These are phyloP conservation scores for Capsicum pubescens DNA, from an alignment of 257 asterid genomes.

Conservation along the genomic window DNA sequence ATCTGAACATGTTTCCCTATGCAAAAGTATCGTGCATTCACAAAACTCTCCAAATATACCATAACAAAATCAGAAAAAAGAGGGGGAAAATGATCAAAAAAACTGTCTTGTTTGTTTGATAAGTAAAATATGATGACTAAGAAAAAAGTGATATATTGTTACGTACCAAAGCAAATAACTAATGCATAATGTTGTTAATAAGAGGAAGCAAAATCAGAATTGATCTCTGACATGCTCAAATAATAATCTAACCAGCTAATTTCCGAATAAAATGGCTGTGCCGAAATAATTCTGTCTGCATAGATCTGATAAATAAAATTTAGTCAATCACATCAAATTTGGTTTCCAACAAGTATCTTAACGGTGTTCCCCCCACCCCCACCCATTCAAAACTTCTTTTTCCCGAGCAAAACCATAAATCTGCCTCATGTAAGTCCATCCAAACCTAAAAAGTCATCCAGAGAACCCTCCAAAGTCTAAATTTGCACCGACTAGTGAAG, in stretches of 20 bases:
- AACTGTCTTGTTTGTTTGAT: not conserved
- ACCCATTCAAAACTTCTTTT: not conserved
- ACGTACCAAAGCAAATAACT: slow-evolving; percentile 17
- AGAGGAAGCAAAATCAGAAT: slow-evolving; percentile 2
- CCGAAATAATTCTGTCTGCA: not conserved
- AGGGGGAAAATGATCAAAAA: not conserved
- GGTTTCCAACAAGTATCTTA: not conserved
- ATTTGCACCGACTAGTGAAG: slow-evolving; percentile 18
- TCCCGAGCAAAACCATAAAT: not conserved
- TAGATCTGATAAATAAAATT: not conserved
- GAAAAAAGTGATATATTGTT: not conserved
- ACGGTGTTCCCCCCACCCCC: not conserved
- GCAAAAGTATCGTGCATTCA: not conserved
- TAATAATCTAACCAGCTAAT: not conserved
- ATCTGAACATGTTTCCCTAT: not conserved
- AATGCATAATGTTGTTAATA: not conserved
- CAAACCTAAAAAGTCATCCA: not conserved
- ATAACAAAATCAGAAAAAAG: not conserved
- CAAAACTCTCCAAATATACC: not conserved
- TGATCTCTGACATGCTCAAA: slow-evolving; percentile 19
- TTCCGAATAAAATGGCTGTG: not conserved
- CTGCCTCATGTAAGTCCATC: not conserved
- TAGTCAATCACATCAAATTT: slow-evolving; percentile 10
- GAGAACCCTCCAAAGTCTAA: slow-evolving; percentile 20
- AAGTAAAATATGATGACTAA: not conserved